phyloP scores from a whole-genome alignment of 1,284 basidiomycete genomes.

The Nidula niveotomentosa region DNA sequence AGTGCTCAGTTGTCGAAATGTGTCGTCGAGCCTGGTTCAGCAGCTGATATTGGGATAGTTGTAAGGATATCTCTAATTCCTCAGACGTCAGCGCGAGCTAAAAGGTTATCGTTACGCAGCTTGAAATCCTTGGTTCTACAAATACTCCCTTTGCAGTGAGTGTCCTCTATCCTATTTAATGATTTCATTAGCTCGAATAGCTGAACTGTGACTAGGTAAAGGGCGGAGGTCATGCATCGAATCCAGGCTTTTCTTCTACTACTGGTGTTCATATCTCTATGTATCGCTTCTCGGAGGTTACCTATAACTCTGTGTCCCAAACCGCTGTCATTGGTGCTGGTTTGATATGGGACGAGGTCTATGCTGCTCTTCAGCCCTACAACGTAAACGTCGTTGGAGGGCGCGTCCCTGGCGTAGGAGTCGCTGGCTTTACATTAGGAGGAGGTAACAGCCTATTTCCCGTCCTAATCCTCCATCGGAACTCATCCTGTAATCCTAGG shows the following conservation, averaged over 20 bases:
- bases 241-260: conserved; percentile 54
- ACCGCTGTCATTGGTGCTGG: conserved; percentile 52
- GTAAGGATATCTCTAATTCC: conserved; percentile 25
- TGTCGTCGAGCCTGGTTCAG: conserved; percentile 50
- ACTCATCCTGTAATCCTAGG: neutral
- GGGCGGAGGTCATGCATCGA: conserved; percentile 48
- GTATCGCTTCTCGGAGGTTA: conserved; percentile 45
- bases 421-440: conserved; percentile 53
- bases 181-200: neutral
- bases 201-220: conserved; percentile 30
- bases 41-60: conserved; percentile 43
- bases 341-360: conserved; percentile 59
- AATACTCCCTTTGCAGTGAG: conserved; percentile 41
- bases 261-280: conserved; percentile 56
- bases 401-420: conserved; percentile 51
- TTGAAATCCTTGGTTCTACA: conserved; percentile 42
- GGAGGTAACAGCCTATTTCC: conserved; percentile 36
- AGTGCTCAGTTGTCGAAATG: conserved; percentile 42
- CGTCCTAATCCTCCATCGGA: no score
- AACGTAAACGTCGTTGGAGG: conserved; percentile 54
- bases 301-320: conserved; percentile 34
- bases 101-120: conserved; percentile 17
- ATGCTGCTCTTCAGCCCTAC: conserved; percentile 40
- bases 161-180: conserved; percentile 1
- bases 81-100: neutral